Evolutionary conservation across 2,329 filamentous ascomycete genomes (phyloP).

Genomic region (Colletotrichum graminicola): DNA sequence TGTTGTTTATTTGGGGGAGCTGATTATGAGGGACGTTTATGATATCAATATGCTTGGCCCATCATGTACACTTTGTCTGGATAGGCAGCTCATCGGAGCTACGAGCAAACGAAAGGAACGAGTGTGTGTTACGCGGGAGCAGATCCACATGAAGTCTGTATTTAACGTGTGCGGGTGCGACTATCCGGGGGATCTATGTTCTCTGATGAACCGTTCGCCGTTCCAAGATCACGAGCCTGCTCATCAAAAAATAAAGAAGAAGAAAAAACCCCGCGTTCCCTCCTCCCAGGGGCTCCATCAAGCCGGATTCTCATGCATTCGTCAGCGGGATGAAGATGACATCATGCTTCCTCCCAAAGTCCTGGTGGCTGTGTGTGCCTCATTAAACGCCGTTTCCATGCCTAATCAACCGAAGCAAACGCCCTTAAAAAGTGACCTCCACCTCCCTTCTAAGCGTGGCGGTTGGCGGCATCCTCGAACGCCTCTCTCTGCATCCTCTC

Average conservation of each 20-base stretch:
- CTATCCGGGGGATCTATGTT: not conserved
- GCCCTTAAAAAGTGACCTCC: not conserved
- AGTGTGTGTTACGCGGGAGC: not conserved
- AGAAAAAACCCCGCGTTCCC: not conserved
- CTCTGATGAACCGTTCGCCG: not conserved
- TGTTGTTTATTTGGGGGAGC: conserved; percentile 11
- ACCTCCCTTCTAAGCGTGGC: conserved; percentile 29
- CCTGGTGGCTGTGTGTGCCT: not conserved
- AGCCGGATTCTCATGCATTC: conserved; percentile 35
- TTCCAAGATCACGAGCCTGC: conserved; percentile 2
- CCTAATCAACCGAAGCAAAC: conserved; percentile 41
- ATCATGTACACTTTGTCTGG: conserved; percentile 20
- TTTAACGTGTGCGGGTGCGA: conserved; percentile 4
- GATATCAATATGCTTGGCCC: conserved; percentile 20
- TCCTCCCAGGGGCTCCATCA: not conserved
- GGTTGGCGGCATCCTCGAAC: conserved; percentile 68
- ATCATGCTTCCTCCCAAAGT: conserved; percentile 14
- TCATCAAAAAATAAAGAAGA: not conserved
- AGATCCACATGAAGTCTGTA: not conserved
- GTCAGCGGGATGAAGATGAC: conserved; percentile 23
- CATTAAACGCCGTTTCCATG: conserved; percentile 32
- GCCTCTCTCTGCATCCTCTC: conserved; percentile 90
- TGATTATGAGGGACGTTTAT: conserved; percentile 26
- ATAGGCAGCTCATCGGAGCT: conserved; percentile 3
- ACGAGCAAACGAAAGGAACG: conserved; percentile 20